Base-by-base conservation (phyloP, 805 yeast species). In the Tetrapisispora nanseiensis region DNA sequence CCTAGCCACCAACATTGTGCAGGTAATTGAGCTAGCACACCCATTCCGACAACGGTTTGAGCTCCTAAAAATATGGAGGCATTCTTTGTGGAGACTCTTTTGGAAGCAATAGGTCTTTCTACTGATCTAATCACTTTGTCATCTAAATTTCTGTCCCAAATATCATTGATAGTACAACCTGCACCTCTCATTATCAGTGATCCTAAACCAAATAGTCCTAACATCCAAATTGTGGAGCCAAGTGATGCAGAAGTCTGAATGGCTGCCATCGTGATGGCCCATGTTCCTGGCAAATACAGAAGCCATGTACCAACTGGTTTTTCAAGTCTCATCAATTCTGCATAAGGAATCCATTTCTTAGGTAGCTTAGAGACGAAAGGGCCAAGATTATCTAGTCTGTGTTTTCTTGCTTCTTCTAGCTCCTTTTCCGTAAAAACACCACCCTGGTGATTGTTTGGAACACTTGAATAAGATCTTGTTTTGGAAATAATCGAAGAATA, bases 251-350 rank as follows among this genome's bases (percentile, higher is more conserved):
- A 64, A 2, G 79, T 63, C 50, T 77, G 69, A 49, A 72, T 82
- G 0, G 94, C 90, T 1, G 96, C 97, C 80, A 89, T 82, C 0
- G 90, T 71, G 42, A 92, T 82, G 10, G 95, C 82, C 97, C 97
- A 92, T 35, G 86, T 75, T 40, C 95, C 81, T 0, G 98, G 98
- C 37, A 86, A 68, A 46, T 76, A 76, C 33, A 92, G 66, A 22
- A 90, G 67, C 72, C 86, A 78, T 0, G 97, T 84, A 0, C 98
- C 99, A n/a, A 84, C 94, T 0, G 99, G 98, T 52, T 86, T 86
- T 57, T 92, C 98, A 42, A 90, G 62, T 42, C 99, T 71, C 83
- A 87, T 80, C 42, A 92, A 67, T 56, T 86, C 95, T 33, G 95
- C 95, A 58, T 87, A 92, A 0, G 98, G 97, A 35, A 85, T 80